These are phyloP conservation scores for Echites panduratus DNA, from an alignment of 257 asterid species.

Conservation along the genomic window DNA sequence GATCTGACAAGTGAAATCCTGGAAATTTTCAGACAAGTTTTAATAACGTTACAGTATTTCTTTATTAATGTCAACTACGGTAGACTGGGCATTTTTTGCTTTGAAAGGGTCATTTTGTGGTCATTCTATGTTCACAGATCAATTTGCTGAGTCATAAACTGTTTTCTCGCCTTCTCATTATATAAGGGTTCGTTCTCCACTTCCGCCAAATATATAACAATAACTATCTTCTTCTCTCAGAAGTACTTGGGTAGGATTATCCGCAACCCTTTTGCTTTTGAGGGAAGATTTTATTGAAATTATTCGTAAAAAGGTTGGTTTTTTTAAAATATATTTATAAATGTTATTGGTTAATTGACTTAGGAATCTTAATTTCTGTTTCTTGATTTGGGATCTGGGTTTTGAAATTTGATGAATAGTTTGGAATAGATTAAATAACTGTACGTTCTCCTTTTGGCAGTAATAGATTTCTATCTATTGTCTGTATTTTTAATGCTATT, in stretches of 20 bases:
- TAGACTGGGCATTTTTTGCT: too few relatives aligned
- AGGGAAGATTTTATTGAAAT: background rate
- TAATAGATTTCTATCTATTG: background rate
- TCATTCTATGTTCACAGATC: too few relatives aligned
- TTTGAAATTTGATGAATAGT: background rate
- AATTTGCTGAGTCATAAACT: background rate
- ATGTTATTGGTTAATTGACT: background rate
- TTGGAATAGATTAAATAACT: background rate
- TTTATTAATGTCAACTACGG: too few relatives aligned
- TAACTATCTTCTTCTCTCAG: background rate
- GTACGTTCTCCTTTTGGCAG: background rate
- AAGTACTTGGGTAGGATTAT: conserved; percentile 10
- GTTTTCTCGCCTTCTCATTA: background rate
- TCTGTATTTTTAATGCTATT: background rate
- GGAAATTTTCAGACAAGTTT: too few relatives aligned
- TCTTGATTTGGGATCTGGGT: background rate
- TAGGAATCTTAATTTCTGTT: background rate
- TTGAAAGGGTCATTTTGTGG: too few relatives aligned
- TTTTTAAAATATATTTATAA: background rate
- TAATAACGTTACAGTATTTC: too few relatives aligned
- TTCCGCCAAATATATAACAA: background rate
- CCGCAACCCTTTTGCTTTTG: conserved; percentile 9
- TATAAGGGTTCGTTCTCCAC: background rate
- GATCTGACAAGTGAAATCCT: too few relatives aligned
- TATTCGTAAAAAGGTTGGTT: background rate